phyloP scores from a whole-genome alignment of 2,329 filamentous ascomycete species.

The Exserohilum rostratum region DNA sequence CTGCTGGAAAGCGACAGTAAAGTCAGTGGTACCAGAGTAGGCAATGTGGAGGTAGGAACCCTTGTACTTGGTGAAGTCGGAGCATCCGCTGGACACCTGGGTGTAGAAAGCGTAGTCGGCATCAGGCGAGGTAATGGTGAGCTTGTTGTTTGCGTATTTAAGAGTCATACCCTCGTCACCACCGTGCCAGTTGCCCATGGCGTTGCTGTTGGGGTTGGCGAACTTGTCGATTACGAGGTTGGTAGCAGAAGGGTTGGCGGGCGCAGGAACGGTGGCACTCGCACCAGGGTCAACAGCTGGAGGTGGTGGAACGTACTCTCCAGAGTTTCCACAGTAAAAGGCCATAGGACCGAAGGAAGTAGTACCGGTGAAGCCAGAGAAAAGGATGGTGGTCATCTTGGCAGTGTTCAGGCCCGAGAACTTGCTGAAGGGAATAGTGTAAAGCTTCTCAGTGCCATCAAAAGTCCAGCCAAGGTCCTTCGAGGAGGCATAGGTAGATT shows the following conservation, averaged over 20 bases:
- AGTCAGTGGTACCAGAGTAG: slow-evolving; percentile 66
- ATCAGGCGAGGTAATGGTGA: slow-evolving; percentile 64
- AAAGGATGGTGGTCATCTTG: slow-evolving; percentile 60
- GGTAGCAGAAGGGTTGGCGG: slow-evolving; percentile 54
- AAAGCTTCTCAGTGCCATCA: slow-evolving; percentile 65
- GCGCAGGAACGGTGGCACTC: slow-evolving; percentile 58
- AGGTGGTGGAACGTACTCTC: slow-evolving; percentile 58
- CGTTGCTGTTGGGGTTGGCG: slow-evolving; percentile 58
- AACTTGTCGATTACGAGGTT: slow-evolving; percentile 68
- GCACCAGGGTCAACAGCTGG: slow-evolving; percentile 51
- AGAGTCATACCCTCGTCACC: slow-evolving; percentile 64
- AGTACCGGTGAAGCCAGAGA: slow-evolving; percentile 55
- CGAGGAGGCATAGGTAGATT: slow-evolving; percentile 50
- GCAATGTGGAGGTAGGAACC: slow-evolving; percentile 68
- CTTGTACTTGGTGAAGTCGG: slow-evolving; percentile 61
- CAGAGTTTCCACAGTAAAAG: slow-evolving; percentile 63
- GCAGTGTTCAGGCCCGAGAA: slow-evolving; percentile 58
- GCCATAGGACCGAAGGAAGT: slow-evolving; percentile 63
- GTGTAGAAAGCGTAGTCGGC: slow-evolving; percentile 68
- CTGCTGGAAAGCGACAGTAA: slow-evolving; percentile 69
- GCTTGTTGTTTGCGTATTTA: slow-evolving; percentile 57
- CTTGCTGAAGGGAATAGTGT: slow-evolving; percentile 62
- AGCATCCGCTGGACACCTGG: slow-evolving; percentile 62
- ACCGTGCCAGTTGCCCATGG: slow-evolving; percentile 69
- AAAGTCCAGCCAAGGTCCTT: slow-evolving; percentile 64